These are phyloP conservation scores for Boletus barrowsii DNA, from an alignment of 768 basidiomycete genomes.

Conservation along the genomic window DNA sequence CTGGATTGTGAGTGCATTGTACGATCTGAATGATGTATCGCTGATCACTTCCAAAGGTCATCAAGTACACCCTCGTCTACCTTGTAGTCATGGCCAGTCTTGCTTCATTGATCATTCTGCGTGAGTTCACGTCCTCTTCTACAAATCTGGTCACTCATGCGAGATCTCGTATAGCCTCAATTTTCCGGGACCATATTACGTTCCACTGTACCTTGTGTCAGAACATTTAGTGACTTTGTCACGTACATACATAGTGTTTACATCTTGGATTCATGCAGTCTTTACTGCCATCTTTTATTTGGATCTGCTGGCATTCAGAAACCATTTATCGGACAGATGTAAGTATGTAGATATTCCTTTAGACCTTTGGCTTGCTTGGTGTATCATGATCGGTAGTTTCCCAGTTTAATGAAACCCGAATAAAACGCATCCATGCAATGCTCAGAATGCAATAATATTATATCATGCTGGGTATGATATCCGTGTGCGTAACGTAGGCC, in stretches of 20 bases:
- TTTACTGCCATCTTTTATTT: constrained; percentile 4
- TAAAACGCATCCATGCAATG: too few relatives aligned
- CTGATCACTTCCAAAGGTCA: constrained; percentile 43
- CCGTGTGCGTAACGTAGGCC: neutral
- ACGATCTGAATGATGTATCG: neutral
- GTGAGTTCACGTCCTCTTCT: constrained; percentile 46
- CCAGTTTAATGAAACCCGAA: neutral
- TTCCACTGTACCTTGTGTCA: constrained; percentile 82
- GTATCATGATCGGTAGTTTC: constrained; percentile 29
- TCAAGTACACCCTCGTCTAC: constrained; percentile 87
- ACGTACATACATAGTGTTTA: constrained; percentile 7
- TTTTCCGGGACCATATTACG: constrained; percentile 79
- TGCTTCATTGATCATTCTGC: constrained; percentile 77
- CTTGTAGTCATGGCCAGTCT: constrained; percentile 69
- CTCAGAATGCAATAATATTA: too few relatives aligned
- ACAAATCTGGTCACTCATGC: constrained; percentile 10
- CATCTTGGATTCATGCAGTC: constrained; percentile 8
- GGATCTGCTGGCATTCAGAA: constrained; percentile 21
- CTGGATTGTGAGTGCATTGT: constrained; percentile 66
- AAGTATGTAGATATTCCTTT: constrained; percentile 16
- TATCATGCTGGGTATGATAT: neutral
- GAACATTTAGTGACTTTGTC: constrained; percentile 63
- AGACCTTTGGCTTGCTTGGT: constrained; percentile 20
- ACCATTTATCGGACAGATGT: constrained; percentile 22
- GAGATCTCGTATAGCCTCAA: constrained; percentile 48